Evolutionary conservation across 2,329 filamentous ascomycete species (phyloP), one percentile per base, ranked within the genome.

Genomic region (Aureobasidium sp.): DNA sequence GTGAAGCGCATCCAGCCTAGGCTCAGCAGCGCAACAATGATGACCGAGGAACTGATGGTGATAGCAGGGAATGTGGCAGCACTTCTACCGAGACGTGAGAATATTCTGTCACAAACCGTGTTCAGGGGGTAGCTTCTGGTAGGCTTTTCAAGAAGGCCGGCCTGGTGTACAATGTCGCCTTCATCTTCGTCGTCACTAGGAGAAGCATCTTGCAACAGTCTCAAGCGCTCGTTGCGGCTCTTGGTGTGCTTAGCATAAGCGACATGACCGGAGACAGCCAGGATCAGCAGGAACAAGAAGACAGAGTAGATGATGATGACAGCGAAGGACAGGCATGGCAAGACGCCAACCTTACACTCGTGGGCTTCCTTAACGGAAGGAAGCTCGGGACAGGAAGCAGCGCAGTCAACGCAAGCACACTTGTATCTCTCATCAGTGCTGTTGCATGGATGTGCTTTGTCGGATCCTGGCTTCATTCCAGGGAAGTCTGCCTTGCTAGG

Each of bases 181-280:
- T 97, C 93, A 65, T 97, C 93, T 66, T 99, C 94, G 63, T 97
- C 92, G 66, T 97, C 93, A 69, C 90, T 95, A 9, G 87, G 87
- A 13, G 85, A 82, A 0, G 89, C 82, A 69, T 96, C 93, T 69
- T 96, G 92, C 36, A 99, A 81, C 5, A 99, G 80, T 63, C 92
- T 85, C n/a, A 95, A 82, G 24, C 91, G 82, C 74, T 97, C 92
- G 59, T 87, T 89, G 68, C 89, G 90, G 65, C 86, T 85, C 72
- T 85, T 82, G 17, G 86, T 82, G 71, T 91, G 89, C 68, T 85
- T 87, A 63, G 82, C 85, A 77, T 89, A 95, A 2, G 87, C 87
- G 44, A 90, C 81, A 70, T 92, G 90, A 2, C 88, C 91, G 46
- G 86, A 83, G 17, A 92, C 77, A 8, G 83, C 86, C 2, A 84